Percentiles rank a stretch among this genome's conserved stretches.
Evolutionary conservation across 1,284 basidiomycete species (phyloP).

Genomic region (Ustilago bromivora): DNA sequence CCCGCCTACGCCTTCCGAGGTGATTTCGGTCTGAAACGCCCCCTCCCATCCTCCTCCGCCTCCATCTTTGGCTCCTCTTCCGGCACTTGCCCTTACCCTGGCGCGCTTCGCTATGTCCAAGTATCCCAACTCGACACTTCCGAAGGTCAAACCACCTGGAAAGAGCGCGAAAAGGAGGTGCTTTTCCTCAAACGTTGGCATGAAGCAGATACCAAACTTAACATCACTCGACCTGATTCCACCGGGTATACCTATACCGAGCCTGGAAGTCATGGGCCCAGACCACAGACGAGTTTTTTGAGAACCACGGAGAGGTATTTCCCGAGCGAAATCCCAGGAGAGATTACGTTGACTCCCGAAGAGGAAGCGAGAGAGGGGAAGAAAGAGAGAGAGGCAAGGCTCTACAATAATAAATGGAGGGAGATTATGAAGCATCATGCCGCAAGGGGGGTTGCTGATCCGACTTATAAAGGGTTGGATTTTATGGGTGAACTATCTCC

Average conservation of each 20-base stretch:
- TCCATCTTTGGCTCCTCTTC: conserved; percentile 54
- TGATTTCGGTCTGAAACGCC: conserved; percentile 65
- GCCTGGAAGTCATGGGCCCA: conserved; percentile 37
- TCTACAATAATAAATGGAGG: conserved; percentile 47
- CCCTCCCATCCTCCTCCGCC: conserved; percentile 53
- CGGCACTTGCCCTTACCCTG: conserved; percentile 47
- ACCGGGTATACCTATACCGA: conserved; percentile 18
- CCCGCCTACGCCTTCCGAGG: conserved; percentile 60
- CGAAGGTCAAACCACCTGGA: conserved; percentile 62
- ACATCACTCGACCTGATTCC: conserved; percentile 32
- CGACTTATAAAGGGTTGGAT: conserved; percentile 42
- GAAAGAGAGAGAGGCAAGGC: conserved; percentile 26
- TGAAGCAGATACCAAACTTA: conserved; percentile 57
- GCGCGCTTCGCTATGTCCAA: conserved; percentile 59
- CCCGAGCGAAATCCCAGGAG: conserved; percentile 40
- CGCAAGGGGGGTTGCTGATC: conserved; percentile 39
- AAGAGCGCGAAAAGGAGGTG: conserved; percentile 57
- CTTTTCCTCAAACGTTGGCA: conserved; percentile 60
- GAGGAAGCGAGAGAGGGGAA: conserved; percentile 25
- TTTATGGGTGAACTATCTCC: conserved; percentile 46
- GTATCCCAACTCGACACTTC: conserved; percentile 52
- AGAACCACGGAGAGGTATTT: conserved; percentile 47
- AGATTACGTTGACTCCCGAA: conserved; percentile 35
- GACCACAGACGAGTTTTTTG: conserved; percentile 43
- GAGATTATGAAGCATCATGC: conserved; percentile 44